Base-by-base conservation (phyloP, 495 filamentous ascomycete species). In the Lepraria neglecta region DNA sequence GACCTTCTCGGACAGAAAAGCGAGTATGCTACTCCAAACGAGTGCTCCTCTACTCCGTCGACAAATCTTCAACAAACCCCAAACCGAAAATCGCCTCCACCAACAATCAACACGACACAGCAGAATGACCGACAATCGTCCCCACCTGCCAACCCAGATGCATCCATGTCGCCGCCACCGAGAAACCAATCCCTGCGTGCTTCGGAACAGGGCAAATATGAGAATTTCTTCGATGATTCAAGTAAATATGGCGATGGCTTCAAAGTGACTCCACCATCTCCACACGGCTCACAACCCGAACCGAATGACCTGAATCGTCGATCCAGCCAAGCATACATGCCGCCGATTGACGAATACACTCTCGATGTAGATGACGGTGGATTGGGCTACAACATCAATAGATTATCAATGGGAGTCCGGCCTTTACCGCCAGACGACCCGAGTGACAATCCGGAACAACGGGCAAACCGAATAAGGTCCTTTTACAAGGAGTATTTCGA, bases 401-500 rank as follows among this genome's bases (percentile, higher is more conserved):
- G 92, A 61, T 74, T 95, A 62, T 96, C 91, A 12, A 87, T 97
- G 69, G 91, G 92, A 30, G 82, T 95, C 68, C 87, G 95, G n/a
- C 94, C 94, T 48, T 81, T 98, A 40, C 94, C 94, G 4, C 90
- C 91, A 56, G 88, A 92, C 67, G 87, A 89, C 40, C 89, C 91
- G n/a, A 72, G 78, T 33, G 88, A 91, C 65, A 89, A 95, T 69
- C 89, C 94, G 3, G 94, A 97, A 75, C 84, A 92, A 74, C 84
- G 94, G 70, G 94, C 94, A 63, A 97, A 96, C 75, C 84, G 95
- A 27, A 97, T 98, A 65, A 84, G 94, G 66, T 97, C 95, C 28
- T 98, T 98, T 76, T 98, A 98, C 76, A 96, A 96, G 72, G 94
- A 97, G 73, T 97, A 97, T 73, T 98, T 98, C 63, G 94, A 98